A percentile compares a stretch with the other conserved stretches of the same genome.
Evolutionary conservation across 805 yeast genomes (phyloP).

Genomic region (Barnettozyma wickerhamii): DNA sequence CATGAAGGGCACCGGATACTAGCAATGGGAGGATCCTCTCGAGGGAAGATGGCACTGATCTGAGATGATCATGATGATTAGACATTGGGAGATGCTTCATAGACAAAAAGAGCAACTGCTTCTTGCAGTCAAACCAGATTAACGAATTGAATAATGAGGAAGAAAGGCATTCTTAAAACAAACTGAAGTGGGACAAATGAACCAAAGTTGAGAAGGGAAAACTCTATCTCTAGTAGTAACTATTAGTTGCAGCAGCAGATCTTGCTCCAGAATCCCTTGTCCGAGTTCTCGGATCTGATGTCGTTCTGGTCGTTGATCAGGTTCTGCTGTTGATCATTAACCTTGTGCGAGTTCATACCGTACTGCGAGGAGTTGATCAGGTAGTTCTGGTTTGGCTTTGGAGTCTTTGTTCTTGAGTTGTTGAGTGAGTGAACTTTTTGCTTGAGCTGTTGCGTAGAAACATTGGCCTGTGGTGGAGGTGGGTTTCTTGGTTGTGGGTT

Average conservation of each 20-base stretch:
- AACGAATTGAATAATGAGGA: conserved; percentile 1
- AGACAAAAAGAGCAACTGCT: no score
- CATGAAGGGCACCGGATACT: not conserved
- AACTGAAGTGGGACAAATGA: not conserved
- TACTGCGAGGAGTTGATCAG: conserved; percentile 25
- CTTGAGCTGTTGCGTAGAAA: conserved; percentile 18
- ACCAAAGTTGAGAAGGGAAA: not conserved
- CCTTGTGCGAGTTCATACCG: conserved; percentile 21
- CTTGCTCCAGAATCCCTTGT: conserved; percentile 25
- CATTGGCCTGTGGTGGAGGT: conserved; percentile 25
- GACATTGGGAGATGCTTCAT: no score
- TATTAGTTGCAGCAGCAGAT: conserved; percentile 23
- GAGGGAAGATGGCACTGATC: not conserved
- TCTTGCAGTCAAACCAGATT: no score
- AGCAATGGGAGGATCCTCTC: no score
- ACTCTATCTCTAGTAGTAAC: not conserved
- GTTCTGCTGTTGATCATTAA: conserved; percentile 23
- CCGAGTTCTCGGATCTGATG: conserved; percentile 17
- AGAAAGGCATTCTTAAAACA: not conserved
- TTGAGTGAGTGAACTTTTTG: conserved; percentile 27
- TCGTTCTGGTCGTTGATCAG: conserved; percentile 23
- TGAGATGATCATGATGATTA: not conserved
- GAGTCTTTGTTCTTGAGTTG: conserved; percentile 25
- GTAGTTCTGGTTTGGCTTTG: conserved; percentile 23
- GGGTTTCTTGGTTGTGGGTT: conserved; percentile 70